Percentiles rank a stretch among this genome's conserved stretches.
phyloP scores from a whole-genome alignment of 2,329 filamentous ascomycete genomes.

The Colletotrichum eremochloae region DNA sequence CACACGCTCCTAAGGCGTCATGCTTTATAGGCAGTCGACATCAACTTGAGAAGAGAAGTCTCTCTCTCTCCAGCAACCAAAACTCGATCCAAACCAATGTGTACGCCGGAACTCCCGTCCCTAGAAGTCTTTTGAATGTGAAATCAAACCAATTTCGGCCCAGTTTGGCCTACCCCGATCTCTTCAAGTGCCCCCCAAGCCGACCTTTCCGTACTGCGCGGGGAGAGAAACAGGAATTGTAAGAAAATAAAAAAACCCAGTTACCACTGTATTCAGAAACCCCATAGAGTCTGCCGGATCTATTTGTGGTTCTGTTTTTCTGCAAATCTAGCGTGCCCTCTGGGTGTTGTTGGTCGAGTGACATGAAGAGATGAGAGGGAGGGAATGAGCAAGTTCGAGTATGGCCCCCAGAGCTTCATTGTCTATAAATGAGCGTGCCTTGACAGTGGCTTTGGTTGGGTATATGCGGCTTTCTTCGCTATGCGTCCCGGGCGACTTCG shows the following conservation, averaged over 20 bases:
- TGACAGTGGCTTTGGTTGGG: not conserved
- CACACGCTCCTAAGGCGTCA: not conserved
- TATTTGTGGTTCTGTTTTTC: constrained; percentile 12
- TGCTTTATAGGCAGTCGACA: not conserved
- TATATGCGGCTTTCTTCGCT: not conserved
- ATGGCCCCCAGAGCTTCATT: not conserved
- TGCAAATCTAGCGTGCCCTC: not conserved
- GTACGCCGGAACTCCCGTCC: constrained; percentile 10
- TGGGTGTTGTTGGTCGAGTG: not conserved
- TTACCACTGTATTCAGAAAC: not conserved
- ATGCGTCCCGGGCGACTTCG: not conserved
- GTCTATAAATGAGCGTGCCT: not conserved
- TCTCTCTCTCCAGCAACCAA: not conserved
- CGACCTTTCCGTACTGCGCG: not conserved
- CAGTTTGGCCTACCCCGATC: not conserved
- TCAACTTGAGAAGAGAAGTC: not conserved
- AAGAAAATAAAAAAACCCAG: not conserved
- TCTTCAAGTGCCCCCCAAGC: not conserved
- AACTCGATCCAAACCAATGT: not conserved
- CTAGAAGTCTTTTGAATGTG: not conserved
- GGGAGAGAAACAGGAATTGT: not conserved
- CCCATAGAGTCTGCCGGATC: not conserved
- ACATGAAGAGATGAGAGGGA: constrained; percentile 1
- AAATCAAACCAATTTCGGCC: not conserved
- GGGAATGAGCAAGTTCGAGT: not conserved